Evolutionary conservation across 2,329 filamentous ascomycete genomes (phyloP).

Genomic region (Cladosporium phlei): DNA sequence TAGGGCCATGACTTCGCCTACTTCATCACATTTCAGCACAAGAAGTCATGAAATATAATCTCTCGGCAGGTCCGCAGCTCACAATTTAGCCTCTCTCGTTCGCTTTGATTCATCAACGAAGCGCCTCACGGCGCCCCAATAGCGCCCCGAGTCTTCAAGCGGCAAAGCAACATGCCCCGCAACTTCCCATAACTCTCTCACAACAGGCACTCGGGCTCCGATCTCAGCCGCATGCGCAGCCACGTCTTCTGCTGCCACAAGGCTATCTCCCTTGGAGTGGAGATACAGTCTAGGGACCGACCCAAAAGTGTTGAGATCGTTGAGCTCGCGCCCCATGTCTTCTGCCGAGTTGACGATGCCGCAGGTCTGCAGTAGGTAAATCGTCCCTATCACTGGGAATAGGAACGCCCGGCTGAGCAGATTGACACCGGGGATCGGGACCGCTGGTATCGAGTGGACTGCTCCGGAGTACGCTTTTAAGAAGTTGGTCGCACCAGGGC

Average conservation of each 20-base stretch:
- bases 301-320: neutral
- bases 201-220: neutral
- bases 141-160: neutral
- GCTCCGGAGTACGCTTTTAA: constrained; percentile 1
- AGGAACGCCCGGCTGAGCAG: neutral
- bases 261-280: constrained; percentile 2
- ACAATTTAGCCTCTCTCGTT: constrained; percentile 1
- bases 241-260: constrained; percentile 10
- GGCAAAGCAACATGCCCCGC: constrained; percentile 9
- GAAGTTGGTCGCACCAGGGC: neutral
- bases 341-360: neutral
- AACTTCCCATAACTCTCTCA: constrained; percentile 8
- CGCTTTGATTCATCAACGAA: neutral
- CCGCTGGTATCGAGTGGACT: neutral
- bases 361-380: neutral
- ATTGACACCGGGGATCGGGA: neutral
- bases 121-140: constrained; percentile 2
- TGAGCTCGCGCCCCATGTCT: constrained; percentile 2
- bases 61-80: no score
- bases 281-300: constrained; percentile 2
- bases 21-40: no score
- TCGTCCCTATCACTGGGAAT: neutral
- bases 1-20: no score
- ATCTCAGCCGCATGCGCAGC: constrained; percentile 4
- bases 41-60: no score